A percentile compares a stretch with the other conserved stretches of the same genome.
phyloP scores from a whole-genome alignment of 2,329 filamentous ascomycete genomes.

The Aureobasidium pullulans region DNA sequence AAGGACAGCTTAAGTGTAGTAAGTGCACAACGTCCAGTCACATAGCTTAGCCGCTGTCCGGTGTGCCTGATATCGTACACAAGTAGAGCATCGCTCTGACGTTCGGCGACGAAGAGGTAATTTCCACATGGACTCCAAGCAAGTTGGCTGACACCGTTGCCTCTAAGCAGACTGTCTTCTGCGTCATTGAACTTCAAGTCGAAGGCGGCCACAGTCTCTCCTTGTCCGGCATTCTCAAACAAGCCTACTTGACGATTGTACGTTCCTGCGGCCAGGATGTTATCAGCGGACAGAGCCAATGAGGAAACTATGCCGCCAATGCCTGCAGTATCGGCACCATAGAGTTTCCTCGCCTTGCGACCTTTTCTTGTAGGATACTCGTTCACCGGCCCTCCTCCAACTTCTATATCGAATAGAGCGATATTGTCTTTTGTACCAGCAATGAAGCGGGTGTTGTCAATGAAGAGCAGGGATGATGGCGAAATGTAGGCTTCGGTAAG shows the following conservation, averaged over 20 bases:
- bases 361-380: slow-evolving; percentile 38
- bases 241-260: slow-evolving; percentile 49
- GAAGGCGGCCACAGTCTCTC: slow-evolving; percentile 46
- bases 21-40: slow-evolving; percentile 35
- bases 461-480: slow-evolving; percentile 49
- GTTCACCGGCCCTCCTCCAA: slow-evolving; percentile 40
- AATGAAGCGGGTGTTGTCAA: slow-evolving; percentile 45
- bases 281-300: slow-evolving; percentile 38
- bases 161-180: slow-evolving; percentile 28
- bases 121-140: slow-evolving; percentile 51
- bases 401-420: slow-evolving; percentile 48
- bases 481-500: slow-evolving; percentile 51
- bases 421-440: slow-evolving; percentile 50
- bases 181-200: slow-evolving; percentile 34
- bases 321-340: slow-evolving; percentile 37
- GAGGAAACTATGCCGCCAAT: slow-evolving; percentile 52
- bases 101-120: slow-evolving; percentile 53
- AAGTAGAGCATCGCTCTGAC: slow-evolving; percentile 47
- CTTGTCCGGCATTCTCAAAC: slow-evolving; percentile 44
- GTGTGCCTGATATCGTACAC: slow-evolving; percentile 55
- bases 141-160: slow-evolving; percentile 49
- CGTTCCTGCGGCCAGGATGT: slow-evolving; percentile 51
- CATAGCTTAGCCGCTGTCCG: slow-evolving; percentile 42
- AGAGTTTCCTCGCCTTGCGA: slow-evolving; percentile 32
- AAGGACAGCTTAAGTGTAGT: slow-evolving; percentile 52